phyloP scores from a whole-genome alignment of 2,329 filamentous ascomycete genomes.

The Canariomyces notabilis region DNA sequence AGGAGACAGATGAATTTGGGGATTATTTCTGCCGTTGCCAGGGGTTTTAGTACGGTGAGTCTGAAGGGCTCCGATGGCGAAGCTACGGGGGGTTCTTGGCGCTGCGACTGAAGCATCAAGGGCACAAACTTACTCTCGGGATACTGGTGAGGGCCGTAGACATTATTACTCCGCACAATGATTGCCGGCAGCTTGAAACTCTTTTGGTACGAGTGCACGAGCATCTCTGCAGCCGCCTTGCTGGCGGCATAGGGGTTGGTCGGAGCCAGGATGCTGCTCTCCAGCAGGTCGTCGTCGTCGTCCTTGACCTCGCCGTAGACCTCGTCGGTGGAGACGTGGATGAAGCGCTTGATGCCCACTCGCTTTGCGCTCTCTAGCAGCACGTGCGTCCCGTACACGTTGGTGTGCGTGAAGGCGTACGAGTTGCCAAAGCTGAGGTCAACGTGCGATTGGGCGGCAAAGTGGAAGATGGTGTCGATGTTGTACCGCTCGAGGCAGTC shows the following conservation, averaged over 20 bases:
- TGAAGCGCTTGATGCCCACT: conserved; percentile 65
- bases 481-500: conserved; percentile 64
- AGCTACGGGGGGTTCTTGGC: background rate
- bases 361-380: conserved; percentile 72
- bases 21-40: conserved; percentile 63
- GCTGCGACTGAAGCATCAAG: too few species aligned
- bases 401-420: conserved; percentile 74
- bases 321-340: conserved; percentile 81
- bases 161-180: conserved; percentile 77
- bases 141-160: conserved; percentile 80
- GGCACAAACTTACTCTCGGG: conserved; percentile 76
- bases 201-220: conserved; percentile 81
- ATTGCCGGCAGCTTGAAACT: conserved; percentile 77
- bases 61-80: conserved; percentile 2
- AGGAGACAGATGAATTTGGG: conserved; percentile 75
- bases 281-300: conserved; percentile 65
- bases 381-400: conserved; percentile 80
- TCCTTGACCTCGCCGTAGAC: conserved; percentile 77
- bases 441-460: conserved; percentile 81
- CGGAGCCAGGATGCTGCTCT: conserved; percentile 69
- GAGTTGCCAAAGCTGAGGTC: conserved; percentile 79
- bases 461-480: conserved; percentile 78
- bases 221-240: conserved; percentile 79
- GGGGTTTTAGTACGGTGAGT: background rate
- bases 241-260: conserved; percentile 79